phyloP scores from a whole-genome alignment of 805 yeast genomes.

The Lipomyces mesembrius region DNA sequence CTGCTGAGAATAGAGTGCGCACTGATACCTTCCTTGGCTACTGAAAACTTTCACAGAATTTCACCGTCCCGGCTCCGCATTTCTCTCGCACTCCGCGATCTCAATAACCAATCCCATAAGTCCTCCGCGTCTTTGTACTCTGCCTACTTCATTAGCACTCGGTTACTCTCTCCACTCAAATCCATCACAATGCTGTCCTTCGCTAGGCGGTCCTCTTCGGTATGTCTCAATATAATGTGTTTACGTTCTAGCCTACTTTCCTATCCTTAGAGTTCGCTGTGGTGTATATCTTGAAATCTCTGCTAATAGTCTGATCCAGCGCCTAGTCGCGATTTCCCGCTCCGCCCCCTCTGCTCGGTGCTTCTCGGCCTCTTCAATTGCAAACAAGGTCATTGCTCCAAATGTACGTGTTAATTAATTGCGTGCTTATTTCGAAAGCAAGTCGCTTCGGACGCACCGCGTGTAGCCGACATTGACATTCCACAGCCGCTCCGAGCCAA shows the following conservation, averaged over 20 bases:
- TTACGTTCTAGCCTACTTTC: background rate
- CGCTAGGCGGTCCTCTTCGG: conserved; percentile 27
- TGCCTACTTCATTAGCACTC: background rate
- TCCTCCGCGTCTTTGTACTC: conserved; percentile 7
- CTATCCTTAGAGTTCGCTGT: background rate
- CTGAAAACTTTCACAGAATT: background rate
- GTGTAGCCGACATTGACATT: background rate
- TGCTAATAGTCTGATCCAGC: conserved; percentile 13
- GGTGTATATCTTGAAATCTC: background rate
- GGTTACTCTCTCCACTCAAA: conserved; percentile 6
- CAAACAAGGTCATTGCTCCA: conserved; percentile 45
- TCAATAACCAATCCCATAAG: conserved; percentile 10
- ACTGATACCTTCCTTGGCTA: background rate
- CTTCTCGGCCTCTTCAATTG: conserved; percentile 44
- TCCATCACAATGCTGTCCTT: conserved; percentile 23
- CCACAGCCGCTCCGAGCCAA: conserved; percentile 47
- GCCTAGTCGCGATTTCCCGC: background rate
- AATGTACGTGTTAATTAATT: conserved; percentile 35
- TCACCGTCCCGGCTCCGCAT: background rate
- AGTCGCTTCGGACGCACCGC: background rate
- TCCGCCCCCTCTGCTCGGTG: conserved; percentile 31
- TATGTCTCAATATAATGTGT: conserved; percentile 1
- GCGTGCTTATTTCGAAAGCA: background rate
- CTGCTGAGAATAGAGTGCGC: background rate
- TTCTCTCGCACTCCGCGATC: conserved; percentile 7